Conservation (phyloP, 2,329 filamentous ascomycete species). For the Fusarium sp. region DNA sequence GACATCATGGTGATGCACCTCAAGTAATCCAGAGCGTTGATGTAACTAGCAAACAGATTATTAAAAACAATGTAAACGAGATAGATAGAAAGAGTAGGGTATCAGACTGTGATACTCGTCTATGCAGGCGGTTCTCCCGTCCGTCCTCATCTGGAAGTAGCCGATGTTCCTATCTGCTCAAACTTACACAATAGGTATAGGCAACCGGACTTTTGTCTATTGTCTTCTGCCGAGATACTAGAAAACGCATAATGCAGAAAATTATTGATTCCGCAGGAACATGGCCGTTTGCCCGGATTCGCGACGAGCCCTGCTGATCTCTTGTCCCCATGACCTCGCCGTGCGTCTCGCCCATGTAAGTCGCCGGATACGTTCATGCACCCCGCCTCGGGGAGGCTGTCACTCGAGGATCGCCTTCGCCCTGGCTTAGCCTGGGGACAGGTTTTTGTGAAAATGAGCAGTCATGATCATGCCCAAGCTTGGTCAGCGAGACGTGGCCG, state of each 20-base stretch:
- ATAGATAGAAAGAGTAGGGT: neutral
- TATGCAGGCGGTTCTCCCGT: neutral
- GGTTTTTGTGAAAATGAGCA: constrained; percentile 8
- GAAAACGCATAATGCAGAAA: neutral
- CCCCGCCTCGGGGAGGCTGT: constrained; percentile 8
- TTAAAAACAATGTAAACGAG: neutral
- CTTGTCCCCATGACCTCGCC: constrained; percentile 14
- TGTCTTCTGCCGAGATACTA: neutral
- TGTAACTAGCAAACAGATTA: constrained; percentile 20
- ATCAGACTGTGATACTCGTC: neutral
- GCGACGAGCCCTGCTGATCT: constrained; percentile 11
- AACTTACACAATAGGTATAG: neutral
- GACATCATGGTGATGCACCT: constrained; percentile 89
- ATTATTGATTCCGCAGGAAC: neutral
- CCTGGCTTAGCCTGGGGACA: neutral
- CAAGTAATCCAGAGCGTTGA: constrained; percentile 61
- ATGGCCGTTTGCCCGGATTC: neutral
- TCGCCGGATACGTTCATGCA: constrained; percentile 26
- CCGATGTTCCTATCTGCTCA: neutral
- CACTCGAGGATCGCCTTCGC: neutral
- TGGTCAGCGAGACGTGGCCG: neutral
- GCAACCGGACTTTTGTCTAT: neutral
- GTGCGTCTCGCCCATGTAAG: constrained; percentile 21
- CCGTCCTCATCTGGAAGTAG: neutral
- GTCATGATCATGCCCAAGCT: neutral